Evolutionary conservation across 176 grass and related monocot genomes (phyloP), one percentile per base, ranked within the genome.

Genomic region (Miscanthus lutarioriparius): DNA sequence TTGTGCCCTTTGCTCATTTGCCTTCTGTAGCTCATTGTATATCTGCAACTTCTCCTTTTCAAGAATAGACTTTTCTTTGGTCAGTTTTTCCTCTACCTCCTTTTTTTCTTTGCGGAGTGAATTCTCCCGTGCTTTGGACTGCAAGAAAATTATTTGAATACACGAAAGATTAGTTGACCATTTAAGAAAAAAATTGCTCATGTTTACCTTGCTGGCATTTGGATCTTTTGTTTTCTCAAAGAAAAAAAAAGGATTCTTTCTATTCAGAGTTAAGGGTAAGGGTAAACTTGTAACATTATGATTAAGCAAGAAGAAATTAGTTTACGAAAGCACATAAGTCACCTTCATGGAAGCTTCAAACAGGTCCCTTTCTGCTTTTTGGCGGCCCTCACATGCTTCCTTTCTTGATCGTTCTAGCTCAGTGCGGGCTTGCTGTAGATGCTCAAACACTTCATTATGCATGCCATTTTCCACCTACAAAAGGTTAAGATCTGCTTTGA

Each of bases 351-450:
- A 87, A 83, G 94, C 82, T 58, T 93, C 79, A 74, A 74, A 49
- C 4, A 97, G 67, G 2, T 90, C 75, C 26, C 62, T 77, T 76
- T 97, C 89, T 43, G 85, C 94, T 51, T 87, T 89, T 66, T 87
- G 80, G 28, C 91, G 91, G 27, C 78, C 91, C 53, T 93, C 89
- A 8, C 39, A 84, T 80, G 78, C 89, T 91, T 97, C 91, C 35
- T 83, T 76, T 65, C 62, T 79, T 27, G 73, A 83, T 66, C 39
- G 63, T 62, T 90, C 85, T 83, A 86, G 63, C 32, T 93, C 91
- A 16, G 12, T 44, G 72, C 86, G 28, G 10, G 72, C 82, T 65
- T 27, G 78, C 72, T 85, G 70, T 39, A 90, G 80, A 82, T 78
- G 81, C 70, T 85, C 80, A 79, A 83, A 77, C 67, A 76, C 22